Evolutionary conservation across 2,329 filamentous ascomycete species (phyloP).

Genomic region (Fusarium staphyleae): DNA sequence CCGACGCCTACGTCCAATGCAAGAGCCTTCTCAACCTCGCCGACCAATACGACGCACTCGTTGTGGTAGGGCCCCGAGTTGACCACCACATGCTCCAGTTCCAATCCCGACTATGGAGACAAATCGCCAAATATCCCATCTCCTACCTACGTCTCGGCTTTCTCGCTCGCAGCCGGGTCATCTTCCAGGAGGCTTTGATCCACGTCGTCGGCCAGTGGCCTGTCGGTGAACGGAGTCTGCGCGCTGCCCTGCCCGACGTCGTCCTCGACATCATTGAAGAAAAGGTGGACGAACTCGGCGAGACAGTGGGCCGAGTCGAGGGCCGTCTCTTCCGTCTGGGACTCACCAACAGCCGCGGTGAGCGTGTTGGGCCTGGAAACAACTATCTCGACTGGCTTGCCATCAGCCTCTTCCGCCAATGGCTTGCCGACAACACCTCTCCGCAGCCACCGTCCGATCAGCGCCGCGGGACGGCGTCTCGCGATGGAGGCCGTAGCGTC

Average conservation of each 20-base stretch:
- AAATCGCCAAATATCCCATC: conserved; percentile 95
- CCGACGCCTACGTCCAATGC: conserved; percentile 91
- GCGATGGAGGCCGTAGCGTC: conserved; percentile 42
- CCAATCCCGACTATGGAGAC: conserved; percentile 89
- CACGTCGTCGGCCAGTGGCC: conserved; percentile 97
- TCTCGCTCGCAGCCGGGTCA: conserved; percentile 81
- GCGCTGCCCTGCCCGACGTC: conserved; percentile 72
- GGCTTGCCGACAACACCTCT: conserved; percentile 89
- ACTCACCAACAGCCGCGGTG: conserved; percentile 79
- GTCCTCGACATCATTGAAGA: conserved; percentile 93
- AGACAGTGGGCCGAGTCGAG: conserved; percentile 81
- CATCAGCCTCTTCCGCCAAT: conserved; percentile 87
- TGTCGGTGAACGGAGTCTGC: conserved; percentile 76
- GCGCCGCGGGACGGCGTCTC: conserved; percentile 40
- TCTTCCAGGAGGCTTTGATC: conserved; percentile 86
- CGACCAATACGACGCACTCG: conserved; percentile 92
- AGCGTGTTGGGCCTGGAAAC: conserved; percentile 80
- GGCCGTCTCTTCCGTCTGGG: conserved; percentile 82
- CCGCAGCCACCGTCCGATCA: conserved; percentile 56
- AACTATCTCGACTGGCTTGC: conserved; percentile 90
- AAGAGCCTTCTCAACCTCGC: conserved; percentile 87
- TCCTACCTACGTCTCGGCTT: conserved; percentile 91
- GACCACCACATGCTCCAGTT: conserved; percentile 95
- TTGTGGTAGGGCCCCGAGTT: conserved; percentile 85
- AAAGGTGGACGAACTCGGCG: conserved; percentile 90